Evolutionary conservation across 2,329 filamentous ascomycete genomes (phyloP).

Genomic region (Sporothrix pallida): DNA sequence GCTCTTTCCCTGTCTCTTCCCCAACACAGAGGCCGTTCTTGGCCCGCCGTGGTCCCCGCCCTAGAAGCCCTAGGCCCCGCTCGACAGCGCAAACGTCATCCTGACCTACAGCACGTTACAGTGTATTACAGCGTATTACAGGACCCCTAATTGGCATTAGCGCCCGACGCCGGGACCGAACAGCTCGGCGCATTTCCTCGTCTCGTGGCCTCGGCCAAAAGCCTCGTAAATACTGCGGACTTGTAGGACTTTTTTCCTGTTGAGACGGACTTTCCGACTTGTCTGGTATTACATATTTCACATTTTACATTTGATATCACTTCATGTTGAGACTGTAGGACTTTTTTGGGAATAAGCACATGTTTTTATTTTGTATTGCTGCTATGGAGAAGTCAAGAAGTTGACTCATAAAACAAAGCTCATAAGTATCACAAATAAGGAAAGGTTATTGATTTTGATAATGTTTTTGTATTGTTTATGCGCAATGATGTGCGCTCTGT

Average conservation of each 20-base stretch:
- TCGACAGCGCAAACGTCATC: conserved; percentile 1
- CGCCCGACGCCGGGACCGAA: conserved; percentile 2
- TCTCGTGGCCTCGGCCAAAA: neutral
- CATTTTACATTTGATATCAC: neutral
- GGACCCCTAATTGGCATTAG: neutral
- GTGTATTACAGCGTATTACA: neutral
- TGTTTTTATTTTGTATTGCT: neutral
- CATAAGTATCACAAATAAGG: neutral
- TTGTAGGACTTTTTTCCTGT: conserved; percentile 20
- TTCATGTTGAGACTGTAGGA: neutral
- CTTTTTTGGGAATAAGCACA: neutral
- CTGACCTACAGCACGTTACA: neutral
- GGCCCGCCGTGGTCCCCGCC: conserved; percentile 8
- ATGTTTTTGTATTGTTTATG: neutral
- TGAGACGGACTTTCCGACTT: neutral
- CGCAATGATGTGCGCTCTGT: neutral
- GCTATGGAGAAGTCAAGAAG: neutral
- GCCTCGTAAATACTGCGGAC: conserved; percentile 13
- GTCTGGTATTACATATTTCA: neutral
- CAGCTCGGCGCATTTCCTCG: neutral
- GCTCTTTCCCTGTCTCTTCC: neutral
- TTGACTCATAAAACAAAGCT: no score
- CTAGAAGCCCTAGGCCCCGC: neutral
- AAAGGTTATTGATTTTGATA: neutral
- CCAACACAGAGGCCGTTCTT: conserved; percentile 1